A percentile compares a stretch with the other conserved stretches of the same genome.
phyloP scores from a whole-genome alignment of 2,329 filamentous ascomycete genomes.

The Cladosporium sp. region DNA sequence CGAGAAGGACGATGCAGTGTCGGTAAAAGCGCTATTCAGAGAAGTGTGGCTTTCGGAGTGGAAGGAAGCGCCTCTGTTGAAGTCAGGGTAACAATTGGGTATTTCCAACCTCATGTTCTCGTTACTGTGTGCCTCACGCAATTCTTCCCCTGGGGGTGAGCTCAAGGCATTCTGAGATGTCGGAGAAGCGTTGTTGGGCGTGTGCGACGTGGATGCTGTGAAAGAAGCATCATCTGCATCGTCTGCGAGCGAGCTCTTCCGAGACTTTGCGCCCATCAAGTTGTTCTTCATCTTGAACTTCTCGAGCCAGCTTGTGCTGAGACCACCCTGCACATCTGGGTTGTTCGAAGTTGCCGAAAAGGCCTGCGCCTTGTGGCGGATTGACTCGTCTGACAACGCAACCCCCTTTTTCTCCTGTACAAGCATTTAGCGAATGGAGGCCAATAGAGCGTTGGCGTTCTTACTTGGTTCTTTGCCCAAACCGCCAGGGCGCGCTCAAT shows the following conservation, averaged over 20 bases:
- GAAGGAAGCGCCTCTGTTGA: conserved; percentile 57
- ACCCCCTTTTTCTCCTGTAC: conserved; percentile 70
- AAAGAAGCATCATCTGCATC: conserved; percentile 66
- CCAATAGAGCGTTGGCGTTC: neutral
- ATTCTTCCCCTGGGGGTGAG: conserved; percentile 68
- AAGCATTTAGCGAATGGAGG: neutral
- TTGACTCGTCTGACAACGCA: conserved; percentile 73
- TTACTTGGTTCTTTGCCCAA: conserved; percentile 70
- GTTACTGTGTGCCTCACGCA: conserved; percentile 63
- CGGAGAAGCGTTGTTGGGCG: conserved; percentile 69
- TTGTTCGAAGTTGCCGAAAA: conserved; percentile 68
- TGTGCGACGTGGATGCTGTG: conserved; percentile 58
- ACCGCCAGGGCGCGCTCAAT: conserved; percentile 88
- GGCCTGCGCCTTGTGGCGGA: conserved; percentile 78
- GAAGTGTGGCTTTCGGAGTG: conserved; percentile 68
- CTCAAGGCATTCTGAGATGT: conserved; percentile 66
- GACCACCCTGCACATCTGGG: conserved; percentile 69
- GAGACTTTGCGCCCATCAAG: conserved; percentile 54
- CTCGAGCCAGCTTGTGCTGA: conserved; percentile 80
- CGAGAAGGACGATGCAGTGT: conserved; percentile 67
- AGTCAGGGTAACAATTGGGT: conserved; percentile 60
- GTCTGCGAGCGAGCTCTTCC: conserved; percentile 60
- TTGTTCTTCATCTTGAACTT: conserved; percentile 93
- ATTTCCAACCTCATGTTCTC: conserved; percentile 65
- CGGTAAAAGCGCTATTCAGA: conserved; percentile 66